Evolutionary conservation across 1,284 basidiomycete species (phyloP).

Genomic region (Apiotrichum sp.): DNA sequence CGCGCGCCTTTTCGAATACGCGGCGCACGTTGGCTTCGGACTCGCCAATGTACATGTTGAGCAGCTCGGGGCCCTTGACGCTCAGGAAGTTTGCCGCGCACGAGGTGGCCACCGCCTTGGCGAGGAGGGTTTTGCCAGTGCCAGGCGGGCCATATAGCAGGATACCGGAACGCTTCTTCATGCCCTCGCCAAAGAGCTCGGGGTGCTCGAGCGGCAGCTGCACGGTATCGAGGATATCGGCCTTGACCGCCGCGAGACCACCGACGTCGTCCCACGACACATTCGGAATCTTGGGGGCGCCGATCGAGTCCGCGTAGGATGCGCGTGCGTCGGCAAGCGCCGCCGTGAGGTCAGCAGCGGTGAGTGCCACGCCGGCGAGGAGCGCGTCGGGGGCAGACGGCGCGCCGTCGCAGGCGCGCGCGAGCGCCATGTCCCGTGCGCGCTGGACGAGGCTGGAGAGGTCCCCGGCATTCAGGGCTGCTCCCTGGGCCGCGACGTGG

Average conservation of each 20-base stretch:
- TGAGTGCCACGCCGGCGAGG: conserved; percentile 57
- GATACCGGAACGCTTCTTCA: conserved; percentile 88
- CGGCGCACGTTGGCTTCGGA: conserved; percentile 92
- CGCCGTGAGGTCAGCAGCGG: conserved; percentile 62
- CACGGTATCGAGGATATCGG: conserved; percentile 93
- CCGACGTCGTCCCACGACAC: conserved; percentile 99
- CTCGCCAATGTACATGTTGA: conserved; percentile 98
- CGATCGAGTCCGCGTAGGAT: conserved; percentile 85
- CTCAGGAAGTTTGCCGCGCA: conserved; percentile 89
- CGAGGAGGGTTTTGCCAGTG: conserved; percentile 83
- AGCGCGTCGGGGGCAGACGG: conserved; percentile 20
- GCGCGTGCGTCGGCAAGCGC: conserved; percentile 72
- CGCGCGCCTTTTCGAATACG: conserved; percentile 84
- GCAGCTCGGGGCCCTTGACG: conserved; percentile 93
- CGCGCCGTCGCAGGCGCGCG: conserved; percentile 43
- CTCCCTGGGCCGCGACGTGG: conserved; percentile 77
- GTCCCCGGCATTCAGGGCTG: conserved; percentile 82
- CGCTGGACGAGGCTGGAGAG: conserved; percentile 65
- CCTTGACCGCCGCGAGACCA: conserved; percentile 79
- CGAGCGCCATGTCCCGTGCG: conserved; percentile 58
- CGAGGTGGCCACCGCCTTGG: conserved; percentile 74
- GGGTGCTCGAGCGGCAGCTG: conserved; percentile 92
- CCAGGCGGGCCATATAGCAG: conserved; percentile 83
- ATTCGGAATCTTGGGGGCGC: conserved; percentile 91
- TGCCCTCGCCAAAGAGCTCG: conserved; percentile 82